Conservation (phyloP, 2,329 filamentous ascomycete species). For the Ilyonectria robusta region DNA sequence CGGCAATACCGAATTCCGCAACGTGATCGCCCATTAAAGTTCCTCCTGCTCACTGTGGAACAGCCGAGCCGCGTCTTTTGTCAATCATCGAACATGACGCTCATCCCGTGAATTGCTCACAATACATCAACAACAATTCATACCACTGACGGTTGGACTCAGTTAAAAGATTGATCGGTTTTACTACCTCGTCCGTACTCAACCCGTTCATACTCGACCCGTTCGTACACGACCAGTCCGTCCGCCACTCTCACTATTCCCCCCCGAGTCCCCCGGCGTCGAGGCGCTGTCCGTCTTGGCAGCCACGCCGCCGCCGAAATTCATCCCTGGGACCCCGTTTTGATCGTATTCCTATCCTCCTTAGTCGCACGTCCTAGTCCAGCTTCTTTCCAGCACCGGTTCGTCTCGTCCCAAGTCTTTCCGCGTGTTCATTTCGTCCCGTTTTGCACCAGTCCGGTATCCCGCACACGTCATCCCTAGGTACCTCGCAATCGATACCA, state of each 20-base stretch:
- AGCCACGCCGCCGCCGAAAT: not conserved
- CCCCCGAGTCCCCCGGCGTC: not conserved
- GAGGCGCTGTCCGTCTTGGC: conserved; percentile 9
- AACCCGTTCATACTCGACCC: too few species aligned
- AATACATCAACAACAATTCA: not conserved
- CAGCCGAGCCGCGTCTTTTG: not conserved
- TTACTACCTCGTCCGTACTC: not conserved
- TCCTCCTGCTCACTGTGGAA: not conserved
- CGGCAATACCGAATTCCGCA: not conserved
- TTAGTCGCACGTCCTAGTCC: not conserved
- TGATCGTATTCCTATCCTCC: not conserved
- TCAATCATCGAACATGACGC: not conserved
- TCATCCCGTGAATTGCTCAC: not conserved
- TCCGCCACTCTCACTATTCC: not conserved
- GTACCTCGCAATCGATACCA: not conserved
- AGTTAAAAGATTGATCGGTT: not conserved
- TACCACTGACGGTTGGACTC: not conserved
- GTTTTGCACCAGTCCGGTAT: not conserved
- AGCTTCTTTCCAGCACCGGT: not conserved
- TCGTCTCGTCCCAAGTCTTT: conserved; percentile 1
- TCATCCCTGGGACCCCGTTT: not conserved
- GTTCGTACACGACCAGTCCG: not conserved
- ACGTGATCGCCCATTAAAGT: not conserved
- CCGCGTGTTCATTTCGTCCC: not conserved
- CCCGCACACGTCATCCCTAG: conserved; percentile 4